phyloP scores from a whole-genome alignment of 768 basidiomycete species.

The Tricholoma saponaceum region DNA sequence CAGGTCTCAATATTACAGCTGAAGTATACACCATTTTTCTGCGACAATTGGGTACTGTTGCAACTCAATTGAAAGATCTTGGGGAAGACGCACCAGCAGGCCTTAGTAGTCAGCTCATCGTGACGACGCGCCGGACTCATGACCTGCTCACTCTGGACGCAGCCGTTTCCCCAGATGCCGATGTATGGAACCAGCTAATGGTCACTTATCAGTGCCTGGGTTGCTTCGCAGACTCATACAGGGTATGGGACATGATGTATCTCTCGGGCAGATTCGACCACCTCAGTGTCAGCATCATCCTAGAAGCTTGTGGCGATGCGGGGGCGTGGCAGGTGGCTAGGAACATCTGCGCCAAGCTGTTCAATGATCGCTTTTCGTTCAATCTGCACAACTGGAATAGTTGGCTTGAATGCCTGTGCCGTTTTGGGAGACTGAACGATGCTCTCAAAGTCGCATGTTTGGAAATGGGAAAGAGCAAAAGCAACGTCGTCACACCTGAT shows the following conservation, averaged over 20 bases:
- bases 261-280: conserved; percentile 54
- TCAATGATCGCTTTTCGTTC: conserved; percentile 44
- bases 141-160: conserved; percentile 76
- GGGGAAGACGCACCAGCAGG: conserved; percentile 12
- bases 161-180: conserved; percentile 63
- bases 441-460: conserved; percentile 61
- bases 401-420: conserved; percentile 84
- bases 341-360: conserved; percentile 51
- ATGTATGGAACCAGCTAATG: conserved; percentile 83
- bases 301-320: conserved; percentile 78
- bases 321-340: conserved; percentile 46
- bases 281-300: conserved; percentile 72
- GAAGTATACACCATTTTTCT: conserved; percentile 69
- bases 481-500: conserved; percentile 44
- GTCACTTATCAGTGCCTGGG: conserved; percentile 81
- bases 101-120: conserved; percentile 33
- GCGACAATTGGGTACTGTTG: conserved; percentile 46
- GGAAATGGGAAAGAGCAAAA: conserved; percentile 52
- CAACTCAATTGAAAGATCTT: conserved; percentile 25
- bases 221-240: conserved; percentile 64
- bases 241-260: conserved; percentile 77
- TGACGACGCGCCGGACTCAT: conserved; percentile 62
- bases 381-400: conserved; percentile 75
- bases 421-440: conserved; percentile 59
- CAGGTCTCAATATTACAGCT: conserved; percentile 52